Conservation (phyloP, 768 basidiomycete species). For the Leccinum pellstonianum region DNA sequence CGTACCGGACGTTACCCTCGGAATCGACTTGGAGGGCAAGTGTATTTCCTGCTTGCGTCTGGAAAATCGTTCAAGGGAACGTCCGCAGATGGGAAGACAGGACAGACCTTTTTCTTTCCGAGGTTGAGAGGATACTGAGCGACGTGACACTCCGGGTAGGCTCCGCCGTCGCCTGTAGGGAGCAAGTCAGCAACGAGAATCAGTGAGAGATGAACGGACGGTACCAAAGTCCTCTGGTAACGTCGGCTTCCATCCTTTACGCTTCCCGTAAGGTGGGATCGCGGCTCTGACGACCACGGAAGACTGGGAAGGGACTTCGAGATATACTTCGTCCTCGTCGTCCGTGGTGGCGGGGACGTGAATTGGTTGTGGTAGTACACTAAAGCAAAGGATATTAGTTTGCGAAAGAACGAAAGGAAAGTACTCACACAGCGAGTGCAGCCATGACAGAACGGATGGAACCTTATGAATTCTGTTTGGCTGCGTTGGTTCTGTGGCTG, state of each 20-base stretch:
- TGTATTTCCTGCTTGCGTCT: conserved; percentile 92
- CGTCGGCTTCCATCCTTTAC: conserved; percentile 83
- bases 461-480: conserved; percentile 13
- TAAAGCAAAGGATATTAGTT: conserved; percentile 26
- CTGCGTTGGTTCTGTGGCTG: conserved; percentile 28
- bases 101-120: conserved; percentile 87
- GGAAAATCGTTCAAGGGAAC: conserved; percentile 2
- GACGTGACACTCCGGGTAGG: conserved; percentile 93
- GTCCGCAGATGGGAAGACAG: neutral
- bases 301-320: conserved; percentile 30
- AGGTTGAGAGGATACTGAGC: conserved; percentile 97
- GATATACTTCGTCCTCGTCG: conserved; percentile 56
- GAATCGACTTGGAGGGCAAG: conserved; percentile 95
- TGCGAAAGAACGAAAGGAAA: neutral
- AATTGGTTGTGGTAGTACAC: conserved; percentile 67
- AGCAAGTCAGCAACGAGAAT: neutral
- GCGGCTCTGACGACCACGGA: conserved; percentile 48
- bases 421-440: conserved; percentile 74
- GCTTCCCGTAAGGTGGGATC: conserved; percentile 83
- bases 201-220: conserved; percentile 26
- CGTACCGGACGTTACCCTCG: conserved; percentile 96
- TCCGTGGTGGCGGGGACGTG: conserved; percentile 53
- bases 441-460: conserved; percentile 42
- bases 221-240: conserved; percentile 81
- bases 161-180: conserved; percentile 73